Conservation (phyloP, 208 protist genomes). For the Leishmania amazonensis region DNA sequence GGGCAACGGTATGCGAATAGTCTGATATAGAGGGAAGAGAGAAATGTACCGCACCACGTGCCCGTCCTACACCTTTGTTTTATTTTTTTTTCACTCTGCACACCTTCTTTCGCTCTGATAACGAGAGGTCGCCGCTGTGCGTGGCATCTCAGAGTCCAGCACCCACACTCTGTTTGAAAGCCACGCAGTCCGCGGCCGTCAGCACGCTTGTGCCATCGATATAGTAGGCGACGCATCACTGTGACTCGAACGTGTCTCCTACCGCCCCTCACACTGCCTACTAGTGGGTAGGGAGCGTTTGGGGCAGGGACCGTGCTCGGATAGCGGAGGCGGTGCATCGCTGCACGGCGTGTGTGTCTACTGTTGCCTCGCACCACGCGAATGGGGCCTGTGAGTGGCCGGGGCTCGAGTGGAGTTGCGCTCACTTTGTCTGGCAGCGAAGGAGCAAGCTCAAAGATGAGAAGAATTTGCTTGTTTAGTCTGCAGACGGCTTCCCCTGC, state of each 20-base stretch:
- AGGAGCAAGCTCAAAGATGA: background rate
- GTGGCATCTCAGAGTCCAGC: background rate
- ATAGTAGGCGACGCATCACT: background rate
- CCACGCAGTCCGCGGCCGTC: background rate
- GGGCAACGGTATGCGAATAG: too few relatives aligned
- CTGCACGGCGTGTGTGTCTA: background rate
- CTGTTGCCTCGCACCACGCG: background rate
- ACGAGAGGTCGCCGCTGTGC: background rate
- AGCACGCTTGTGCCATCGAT: background rate
- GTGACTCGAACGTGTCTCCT: background rate
- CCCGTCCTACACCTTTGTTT: background rate
- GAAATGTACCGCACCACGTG: background rate
- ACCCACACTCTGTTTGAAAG: background rate
- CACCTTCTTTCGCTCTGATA: background rate
- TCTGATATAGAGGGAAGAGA: background rate
- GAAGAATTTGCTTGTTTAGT: background rate
- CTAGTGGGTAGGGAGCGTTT: background rate
- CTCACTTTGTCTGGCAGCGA: background rate
- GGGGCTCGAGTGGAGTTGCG: background rate
- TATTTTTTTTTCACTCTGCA: background rate
- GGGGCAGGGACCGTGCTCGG: background rate
- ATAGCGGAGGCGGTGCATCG: background rate
- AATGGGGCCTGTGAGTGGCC: background rate
- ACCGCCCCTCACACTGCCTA: background rate
- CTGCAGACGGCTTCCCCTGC: background rate